phyloP scores from a whole-genome alignment of 371 early-diverging fungal genomes.

The Thermomucor indicae-seudaticae region DNA sequence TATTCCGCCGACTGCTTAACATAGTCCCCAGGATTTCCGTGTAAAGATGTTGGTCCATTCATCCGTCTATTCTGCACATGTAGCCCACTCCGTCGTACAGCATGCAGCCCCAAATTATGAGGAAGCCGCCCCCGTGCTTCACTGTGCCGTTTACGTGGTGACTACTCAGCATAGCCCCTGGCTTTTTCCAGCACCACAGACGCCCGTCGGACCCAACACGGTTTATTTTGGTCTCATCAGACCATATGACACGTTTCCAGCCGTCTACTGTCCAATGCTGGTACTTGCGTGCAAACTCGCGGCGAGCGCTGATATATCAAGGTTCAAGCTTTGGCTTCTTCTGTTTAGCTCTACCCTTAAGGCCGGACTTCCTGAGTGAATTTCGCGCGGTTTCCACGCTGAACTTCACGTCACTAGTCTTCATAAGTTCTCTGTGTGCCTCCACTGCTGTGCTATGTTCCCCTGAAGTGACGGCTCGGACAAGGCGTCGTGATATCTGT shows the following conservation, averaged over 20 bases:
- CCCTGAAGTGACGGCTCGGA: too few relatives aligned
- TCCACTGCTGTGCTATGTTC: too few relatives aligned
- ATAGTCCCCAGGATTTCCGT: conserved; percentile 13
- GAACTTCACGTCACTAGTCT: too few relatives aligned
- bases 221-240: conserved; percentile 23
- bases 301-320: neutral
- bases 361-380: neutral
- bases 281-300: conserved; percentile 15
- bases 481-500: too few relatives aligned
- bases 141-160: neutral
- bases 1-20: conserved; percentile 2
- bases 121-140: conserved; percentile 7
- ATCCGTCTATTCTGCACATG: conserved; percentile 11
- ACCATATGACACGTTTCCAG: conserved; percentile 17
- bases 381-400: neutral
- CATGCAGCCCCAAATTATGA: conserved; percentile 10
- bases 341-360: neutral
- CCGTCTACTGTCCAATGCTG: conserved; percentile 21
- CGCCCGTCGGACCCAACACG: conserved; percentile 15
- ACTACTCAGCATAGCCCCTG: neutral
- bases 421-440: too few relatives aligned
- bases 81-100: conserved; percentile 2
- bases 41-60: conserved; percentile 20
- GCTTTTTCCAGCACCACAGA: conserved; percentile 2
- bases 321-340: neutral